A percentile compares a stretch with the other conserved stretches of the same genome.
Conservation (phyloP, 2,329 filamentous ascomycete species). For the Trichoderma sp. region DNA sequence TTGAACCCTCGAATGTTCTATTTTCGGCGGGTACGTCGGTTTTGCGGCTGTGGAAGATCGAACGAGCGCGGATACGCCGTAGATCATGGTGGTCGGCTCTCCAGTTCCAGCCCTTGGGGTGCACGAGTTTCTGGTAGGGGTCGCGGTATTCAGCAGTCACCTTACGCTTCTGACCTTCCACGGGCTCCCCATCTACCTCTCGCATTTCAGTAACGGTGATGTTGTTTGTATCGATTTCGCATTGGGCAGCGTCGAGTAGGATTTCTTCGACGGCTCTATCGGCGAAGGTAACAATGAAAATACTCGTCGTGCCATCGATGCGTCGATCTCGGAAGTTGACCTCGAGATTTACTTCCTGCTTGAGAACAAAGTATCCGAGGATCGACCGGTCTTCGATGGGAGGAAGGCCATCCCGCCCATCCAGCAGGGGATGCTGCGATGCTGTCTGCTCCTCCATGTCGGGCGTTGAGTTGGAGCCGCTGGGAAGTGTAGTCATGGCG, state of each 20-base stretch:
- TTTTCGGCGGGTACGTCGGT: slow-evolving; percentile 55
- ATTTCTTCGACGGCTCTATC: slow-evolving; percentile 58
- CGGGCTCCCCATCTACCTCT: slow-evolving; percentile 36
- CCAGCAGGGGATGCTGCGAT: slow-evolving; percentile 29
- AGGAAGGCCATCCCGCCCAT: slow-evolving; percentile 34
- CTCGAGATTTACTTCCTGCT: slow-evolving; percentile 87
- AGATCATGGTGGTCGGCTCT: slow-evolving; percentile 73
- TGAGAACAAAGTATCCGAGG: slow-evolving; percentile 58
- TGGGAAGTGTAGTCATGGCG: slow-evolving; percentile 6
- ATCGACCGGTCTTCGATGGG: slow-evolving; percentile 37
- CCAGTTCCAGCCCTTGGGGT: slow-evolving; percentile 61
- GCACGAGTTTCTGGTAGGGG: slow-evolving; percentile 63
- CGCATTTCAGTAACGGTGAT: slow-evolving; percentile 50
- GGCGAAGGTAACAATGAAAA: slow-evolving; percentile 68
- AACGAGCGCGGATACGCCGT: slow-evolving; percentile 64
- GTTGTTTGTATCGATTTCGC: slow-evolving; percentile 53
- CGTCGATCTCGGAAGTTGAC: slow-evolving; percentile 76
- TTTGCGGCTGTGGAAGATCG: slow-evolving; percentile 49
- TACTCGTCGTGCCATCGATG: slow-evolving; percentile 75
- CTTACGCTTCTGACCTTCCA: slow-evolving; percentile 39
- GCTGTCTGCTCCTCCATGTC: slow-evolving; percentile 15
- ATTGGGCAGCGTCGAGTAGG: slow-evolving; percentile 61
- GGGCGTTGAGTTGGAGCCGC: slow-evolving; percentile 15
- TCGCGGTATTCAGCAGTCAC: slow-evolving; percentile 53
- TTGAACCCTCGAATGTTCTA: slow-evolving; percentile 55